These are phyloP conservation scores for Xylaria palmicola DNA, from an alignment of 495 filamentous ascomycete species.

Conservation along the genomic window DNA sequence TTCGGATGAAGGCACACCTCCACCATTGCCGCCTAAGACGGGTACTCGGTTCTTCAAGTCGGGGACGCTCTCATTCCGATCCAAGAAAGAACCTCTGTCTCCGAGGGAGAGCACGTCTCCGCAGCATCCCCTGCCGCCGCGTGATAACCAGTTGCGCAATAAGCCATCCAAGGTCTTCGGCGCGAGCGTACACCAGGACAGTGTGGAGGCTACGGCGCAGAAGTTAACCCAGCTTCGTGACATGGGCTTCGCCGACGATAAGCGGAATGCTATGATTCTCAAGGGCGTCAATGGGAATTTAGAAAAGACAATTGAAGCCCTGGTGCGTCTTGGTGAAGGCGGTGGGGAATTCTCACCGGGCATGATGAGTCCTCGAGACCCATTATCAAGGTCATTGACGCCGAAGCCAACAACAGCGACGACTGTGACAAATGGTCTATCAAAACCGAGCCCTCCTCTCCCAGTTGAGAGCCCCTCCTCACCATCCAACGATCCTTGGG, in stretches of 20 bases:
- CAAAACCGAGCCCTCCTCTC: slow-evolving; percentile 25
- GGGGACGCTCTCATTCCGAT: slow-evolving; percentile 66
- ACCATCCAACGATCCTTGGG: slow-evolving; percentile 68
- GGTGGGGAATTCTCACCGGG: slow-evolving; percentile 43
- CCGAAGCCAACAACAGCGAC: slow-evolving; percentile 31
- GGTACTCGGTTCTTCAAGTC: slow-evolving; percentile 75
- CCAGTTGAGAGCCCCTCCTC: slow-evolving; percentile 37
- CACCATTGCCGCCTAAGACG: slow-evolving; percentile 83
- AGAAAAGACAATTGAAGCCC: slow-evolving; percentile 77
- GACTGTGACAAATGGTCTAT: slow-evolving; percentile 27
- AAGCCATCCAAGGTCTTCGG: slow-evolving; percentile 68
- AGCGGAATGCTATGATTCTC: slow-evolving; percentile 73
- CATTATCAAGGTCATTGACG: slow-evolving; percentile 44
- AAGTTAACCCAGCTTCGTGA: slow-evolving; percentile 79
- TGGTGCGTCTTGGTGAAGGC: slow-evolving; percentile 75
- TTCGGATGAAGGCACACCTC: slow-evolving; percentile 60
- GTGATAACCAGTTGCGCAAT: slow-evolving; percentile 41
- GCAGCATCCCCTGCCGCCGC: slow-evolving; percentile 1
- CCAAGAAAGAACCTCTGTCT: slow-evolving; percentile 42
- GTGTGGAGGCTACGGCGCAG: slow-evolving; percentile 48
- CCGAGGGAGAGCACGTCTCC: slow-evolving; percentile 24
- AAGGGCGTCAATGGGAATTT: slow-evolving; percentile 79
- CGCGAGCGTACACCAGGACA: slow-evolving; percentile 52
- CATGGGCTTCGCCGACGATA: slow-evolving; percentile 90
- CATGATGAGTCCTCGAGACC: slow-evolving; percentile 28